Evolutionary conservation across 805 yeast genomes (phyloP).

Genomic region (Lipomyces sp.): DNA sequence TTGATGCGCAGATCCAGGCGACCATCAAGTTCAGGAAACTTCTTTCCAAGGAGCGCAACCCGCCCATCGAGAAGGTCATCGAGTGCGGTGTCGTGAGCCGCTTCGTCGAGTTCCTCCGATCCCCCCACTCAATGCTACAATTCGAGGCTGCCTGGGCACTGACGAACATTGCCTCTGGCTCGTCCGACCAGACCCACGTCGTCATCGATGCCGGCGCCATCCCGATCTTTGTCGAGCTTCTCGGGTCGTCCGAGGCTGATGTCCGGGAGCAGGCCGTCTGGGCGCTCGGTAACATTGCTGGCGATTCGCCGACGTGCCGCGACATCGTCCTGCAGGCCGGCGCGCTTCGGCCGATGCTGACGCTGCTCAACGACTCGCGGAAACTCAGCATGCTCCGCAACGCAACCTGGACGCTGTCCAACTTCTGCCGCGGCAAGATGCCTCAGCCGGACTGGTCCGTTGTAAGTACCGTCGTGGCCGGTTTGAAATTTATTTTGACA

Average conservation of each 20-base stretch:
- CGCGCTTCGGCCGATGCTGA: constrained; percentile 85
- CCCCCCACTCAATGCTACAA: constrained; percentile 78
- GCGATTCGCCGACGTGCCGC: constrained; percentile 87
- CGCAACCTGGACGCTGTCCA: constrained; percentile 97
- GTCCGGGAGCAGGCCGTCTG: constrained; percentile 98
- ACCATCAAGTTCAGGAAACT: constrained; percentile 92
- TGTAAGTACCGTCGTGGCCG: constrained; percentile 5
- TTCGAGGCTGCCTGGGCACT: constrained; percentile 99
- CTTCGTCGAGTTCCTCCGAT: constrained; percentile 78
- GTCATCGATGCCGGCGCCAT: constrained; percentile 95
- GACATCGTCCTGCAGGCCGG: constrained; percentile 81
- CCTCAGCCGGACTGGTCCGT: constrained; percentile 95
- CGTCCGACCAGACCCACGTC: constrained; percentile 79
- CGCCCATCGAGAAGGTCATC: constrained; percentile 92
- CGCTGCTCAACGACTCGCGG: constrained; percentile 73
- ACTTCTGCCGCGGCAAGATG: constrained; percentile 91
- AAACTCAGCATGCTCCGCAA: constrained; percentile 84
- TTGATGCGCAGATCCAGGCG: constrained; percentile 79
- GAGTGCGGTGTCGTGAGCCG: constrained; percentile 91
- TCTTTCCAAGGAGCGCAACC: constrained; percentile 88
- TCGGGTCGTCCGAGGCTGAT: constrained; percentile 77
- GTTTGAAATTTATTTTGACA: not conserved
- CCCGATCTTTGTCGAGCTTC: constrained; percentile 79
- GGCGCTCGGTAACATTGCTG: constrained; percentile 99
- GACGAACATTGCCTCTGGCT: constrained; percentile 95